Evolutionary conservation across 2,329 filamentous ascomycete genomes (phyloP).

Genomic region (Tolypocladium ophioglossoides): DNA sequence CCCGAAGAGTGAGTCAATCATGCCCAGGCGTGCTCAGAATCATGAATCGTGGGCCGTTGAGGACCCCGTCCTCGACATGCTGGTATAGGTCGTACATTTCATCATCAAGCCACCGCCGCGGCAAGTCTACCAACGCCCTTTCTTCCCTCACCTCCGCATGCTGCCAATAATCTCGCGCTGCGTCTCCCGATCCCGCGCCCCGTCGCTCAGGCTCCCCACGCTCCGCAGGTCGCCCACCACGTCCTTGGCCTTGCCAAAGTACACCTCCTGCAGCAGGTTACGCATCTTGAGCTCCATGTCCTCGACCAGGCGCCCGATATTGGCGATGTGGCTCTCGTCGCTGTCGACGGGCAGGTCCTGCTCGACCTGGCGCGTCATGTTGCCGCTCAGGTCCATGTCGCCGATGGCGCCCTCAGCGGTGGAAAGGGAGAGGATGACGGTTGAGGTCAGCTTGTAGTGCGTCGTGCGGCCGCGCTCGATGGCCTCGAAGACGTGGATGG

Average conservation of each 20-base stretch:
- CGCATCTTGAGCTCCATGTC: constrained; percentile 99
- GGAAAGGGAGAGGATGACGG: constrained; percentile 83
- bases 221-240: constrained; percentile 93
- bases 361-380: constrained; percentile 96
- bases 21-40: neutral
- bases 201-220: constrained; percentile 72
- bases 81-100: neutral
- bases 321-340: constrained; percentile 89
- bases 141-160: constrained; percentile 32
- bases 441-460: constrained; percentile 96
- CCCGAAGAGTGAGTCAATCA: neutral
- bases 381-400: constrained; percentile 85
- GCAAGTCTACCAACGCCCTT: neutral
- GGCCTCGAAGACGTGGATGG: constrained; percentile 96
- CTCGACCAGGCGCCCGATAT: constrained; percentile 88
- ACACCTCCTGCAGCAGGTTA: constrained; percentile 95
- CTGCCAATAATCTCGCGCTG: constrained; percentile 79
- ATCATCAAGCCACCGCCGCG: neutral
- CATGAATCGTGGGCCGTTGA: neutral
- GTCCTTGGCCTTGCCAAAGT: constrained; percentile 98
- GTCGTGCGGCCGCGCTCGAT: constrained; percentile 84
- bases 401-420: constrained; percentile 52
- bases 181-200: constrained; percentile 70
- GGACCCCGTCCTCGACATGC: neutral
- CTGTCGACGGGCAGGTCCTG: constrained; percentile 80